Base-by-base conservation (phyloP, 768 basidiomycete genomes). In the Tylopilus cervinicoccineus region DNA sequence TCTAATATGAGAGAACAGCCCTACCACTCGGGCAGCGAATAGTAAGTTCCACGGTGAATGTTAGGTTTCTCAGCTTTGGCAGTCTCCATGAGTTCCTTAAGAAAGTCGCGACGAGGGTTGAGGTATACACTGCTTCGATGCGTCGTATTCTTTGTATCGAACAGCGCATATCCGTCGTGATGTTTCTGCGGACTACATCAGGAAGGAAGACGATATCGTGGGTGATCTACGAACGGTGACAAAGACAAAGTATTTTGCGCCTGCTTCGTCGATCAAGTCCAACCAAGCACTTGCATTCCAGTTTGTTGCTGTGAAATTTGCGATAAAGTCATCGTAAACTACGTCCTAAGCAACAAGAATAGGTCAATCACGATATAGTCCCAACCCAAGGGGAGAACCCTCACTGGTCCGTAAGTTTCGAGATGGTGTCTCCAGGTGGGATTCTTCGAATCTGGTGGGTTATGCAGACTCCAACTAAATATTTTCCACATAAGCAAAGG, bases 231-330 rank as follows among this genome's bases (percentile, higher is more conserved):
- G 6, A 19, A 74, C 78, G 13, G 79, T 74, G 7, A 78, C 77
- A 29, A 79, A 63, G 19, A 83, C 79, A 51, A 83, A 81, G 51
- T 83, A 83, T 55, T 78, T 81, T 2, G 81, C 81, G 3, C 81
- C 81, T 0, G 79, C 76, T 26, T 69, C 68, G 36, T 74, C 76
- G 43, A 83, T 76, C 8, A 82, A 47, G 54, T 80, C 73, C 0
- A 80, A 56, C 78, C 80, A 83, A 33, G 66, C 70, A 38, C 72
- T 76, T 4, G 81, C 74, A 34, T 80, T 75, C 65, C 78, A 83
- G 39, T 74, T 73, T 1, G 67, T 65, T 2, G 76, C 78, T 0
- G 74, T 78, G 55, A 81, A 81, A 42, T 73, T 65, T 2, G 72
- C 62, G 36, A 83, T 78, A 53, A 83, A 83, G 53, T 81, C 76